phyloP scores from a whole-genome alignment of 116 monocot genomes.

The Dioscorea cayenensis region DNA sequence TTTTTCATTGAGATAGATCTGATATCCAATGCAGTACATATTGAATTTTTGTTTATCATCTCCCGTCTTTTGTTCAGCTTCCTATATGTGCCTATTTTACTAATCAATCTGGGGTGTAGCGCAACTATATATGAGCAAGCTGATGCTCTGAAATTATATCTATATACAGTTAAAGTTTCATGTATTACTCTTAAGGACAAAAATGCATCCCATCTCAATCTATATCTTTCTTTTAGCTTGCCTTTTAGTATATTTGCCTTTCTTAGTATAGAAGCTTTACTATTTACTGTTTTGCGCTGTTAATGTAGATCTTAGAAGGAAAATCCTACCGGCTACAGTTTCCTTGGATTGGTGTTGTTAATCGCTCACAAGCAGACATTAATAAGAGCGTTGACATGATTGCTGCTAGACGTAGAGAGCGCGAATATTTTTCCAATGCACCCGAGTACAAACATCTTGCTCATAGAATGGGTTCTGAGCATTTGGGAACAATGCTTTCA shows the following conservation, averaged over 20 bases:
- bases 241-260: background rate
- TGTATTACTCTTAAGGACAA: no score
- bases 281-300: background rate
- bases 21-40: no score
- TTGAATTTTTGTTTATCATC: no score
- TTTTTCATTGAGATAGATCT: no score
- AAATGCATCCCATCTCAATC: no score
- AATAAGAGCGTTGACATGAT: conserved; percentile 79
- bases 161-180: no score
- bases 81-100: no score
- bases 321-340: conserved; percentile 54
- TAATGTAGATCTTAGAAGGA: conserved; percentile 57
- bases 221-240: background rate
- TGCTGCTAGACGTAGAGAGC: conserved; percentile 60
- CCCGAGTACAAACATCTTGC: conserved; percentile 70
- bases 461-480: conserved; percentile 68
- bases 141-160: no score
- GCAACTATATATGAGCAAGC: no score
- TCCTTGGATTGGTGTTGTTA: conserved; percentile 77
- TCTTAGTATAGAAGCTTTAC: background rate
- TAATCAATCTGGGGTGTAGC: no score
- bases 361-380: conserved; percentile 68
- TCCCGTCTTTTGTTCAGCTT: no score
- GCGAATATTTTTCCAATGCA: conserved; percentile 52
- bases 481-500: conserved; percentile 60